These are phyloP conservation scores for Clonostachys chloroleuca DNA, from an alignment of 2,329 filamentous ascomycete species.

Conservation along the genomic window DNA sequence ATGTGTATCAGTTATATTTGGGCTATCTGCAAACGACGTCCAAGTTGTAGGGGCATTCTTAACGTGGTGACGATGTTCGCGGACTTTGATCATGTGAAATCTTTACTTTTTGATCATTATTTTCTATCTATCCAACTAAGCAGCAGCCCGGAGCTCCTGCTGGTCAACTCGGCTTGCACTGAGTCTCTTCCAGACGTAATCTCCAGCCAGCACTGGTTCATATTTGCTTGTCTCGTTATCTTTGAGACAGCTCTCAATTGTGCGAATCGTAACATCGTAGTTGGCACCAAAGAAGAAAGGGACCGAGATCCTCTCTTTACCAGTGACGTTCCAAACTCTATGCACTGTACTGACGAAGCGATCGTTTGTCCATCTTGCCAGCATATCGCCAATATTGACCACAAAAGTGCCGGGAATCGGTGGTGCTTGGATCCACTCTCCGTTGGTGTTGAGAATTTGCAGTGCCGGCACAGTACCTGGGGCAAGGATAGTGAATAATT, in stretches of 20 bases:
- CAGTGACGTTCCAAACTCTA: constrained; percentile 25
- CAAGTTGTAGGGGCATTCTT: too few relatives aligned
- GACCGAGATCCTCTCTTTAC: constrained; percentile 41
- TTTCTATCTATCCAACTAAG: neutral
- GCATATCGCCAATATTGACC: constrained; percentile 82
- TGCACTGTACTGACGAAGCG: neutral
- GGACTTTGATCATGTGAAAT: too few relatives aligned
- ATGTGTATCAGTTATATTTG: too few relatives aligned
- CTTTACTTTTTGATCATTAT: too few relatives aligned
- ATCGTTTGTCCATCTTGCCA: constrained; percentile 79
- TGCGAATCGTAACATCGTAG: constrained; percentile 43
- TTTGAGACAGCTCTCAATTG: constrained; percentile 41
- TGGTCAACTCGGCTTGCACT: neutral
- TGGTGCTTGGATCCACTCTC: constrained; percentile 46
- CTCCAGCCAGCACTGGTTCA: constrained; percentile 21
- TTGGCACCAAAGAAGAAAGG: constrained; percentile 54
- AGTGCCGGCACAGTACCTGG: constrained; percentile 32
- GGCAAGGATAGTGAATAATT: constrained; percentile 21
- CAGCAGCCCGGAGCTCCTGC: neutral
- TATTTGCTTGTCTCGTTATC: constrained; percentile 41
- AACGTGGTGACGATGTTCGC: too few relatives aligned
- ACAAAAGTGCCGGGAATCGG: constrained; percentile 80
- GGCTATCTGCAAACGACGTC: too few relatives aligned
- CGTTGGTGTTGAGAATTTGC: constrained; percentile 42
- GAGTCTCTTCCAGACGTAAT: neutral